These are phyloP conservation scores for Cystoisospora suis DNA, from an alignment of 169 alveolate species.

Conservation along the genomic window DNA sequence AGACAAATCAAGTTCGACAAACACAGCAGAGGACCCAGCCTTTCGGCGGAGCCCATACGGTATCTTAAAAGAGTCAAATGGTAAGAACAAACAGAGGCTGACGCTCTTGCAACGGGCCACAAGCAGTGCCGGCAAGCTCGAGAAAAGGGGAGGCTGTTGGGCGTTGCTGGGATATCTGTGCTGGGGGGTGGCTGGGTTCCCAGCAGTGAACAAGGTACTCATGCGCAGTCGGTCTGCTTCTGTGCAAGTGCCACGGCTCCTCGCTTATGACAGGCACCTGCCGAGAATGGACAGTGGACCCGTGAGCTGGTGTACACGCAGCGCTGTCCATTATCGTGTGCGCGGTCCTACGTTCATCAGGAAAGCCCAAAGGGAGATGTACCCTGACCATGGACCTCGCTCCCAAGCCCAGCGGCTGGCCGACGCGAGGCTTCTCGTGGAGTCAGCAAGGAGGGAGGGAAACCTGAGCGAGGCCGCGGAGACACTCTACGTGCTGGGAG, in stretches of 20 bases:
- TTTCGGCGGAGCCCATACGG: neutral
- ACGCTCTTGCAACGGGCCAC: too few relatives aligned
- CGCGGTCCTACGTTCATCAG: neutral
- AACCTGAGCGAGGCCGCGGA: neutral
- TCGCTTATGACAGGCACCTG: too few relatives aligned
- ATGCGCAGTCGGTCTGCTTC: neutral
- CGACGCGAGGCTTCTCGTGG: neutral
- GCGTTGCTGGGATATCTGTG: too few relatives aligned
- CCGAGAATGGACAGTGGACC: too few relatives aligned
- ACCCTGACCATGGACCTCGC: neutral
- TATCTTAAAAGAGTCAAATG: neutral
- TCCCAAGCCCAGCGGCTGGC: neutral
- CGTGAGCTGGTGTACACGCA: too few relatives aligned
- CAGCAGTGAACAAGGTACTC: neutral
- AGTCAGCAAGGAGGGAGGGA: neutral
- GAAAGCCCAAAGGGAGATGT: slow-evolving; percentile 4
- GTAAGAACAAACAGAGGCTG: too few relatives aligned
- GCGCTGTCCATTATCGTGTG: too few relatives aligned
- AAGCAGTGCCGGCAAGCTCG: too few relatives aligned
- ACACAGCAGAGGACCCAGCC: neutral
- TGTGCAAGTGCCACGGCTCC: too few relatives aligned
- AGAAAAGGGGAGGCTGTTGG: too few relatives aligned
- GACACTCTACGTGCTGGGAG: neutral
- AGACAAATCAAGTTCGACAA: too few relatives aligned
- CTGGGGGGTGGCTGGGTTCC: neutral